Base-by-base conservation (phyloP, 1,284 basidiomycete species). In the Boletus nobilissimus region DNA sequence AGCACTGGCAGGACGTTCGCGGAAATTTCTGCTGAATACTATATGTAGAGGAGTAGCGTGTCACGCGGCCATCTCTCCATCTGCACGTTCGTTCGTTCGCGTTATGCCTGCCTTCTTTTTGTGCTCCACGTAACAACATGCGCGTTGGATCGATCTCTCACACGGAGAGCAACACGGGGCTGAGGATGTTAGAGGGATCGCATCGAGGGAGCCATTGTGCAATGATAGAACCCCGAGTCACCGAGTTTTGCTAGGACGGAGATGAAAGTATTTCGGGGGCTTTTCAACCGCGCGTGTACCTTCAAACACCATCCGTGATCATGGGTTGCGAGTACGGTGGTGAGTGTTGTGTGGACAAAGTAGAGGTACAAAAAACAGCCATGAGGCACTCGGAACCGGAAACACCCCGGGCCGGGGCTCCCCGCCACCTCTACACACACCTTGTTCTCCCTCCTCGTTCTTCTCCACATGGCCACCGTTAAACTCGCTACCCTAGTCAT, bases 401-500 rank as follows among this genome's bases (percentile, higher is more conserved):
- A 9, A 14, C 36, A 32, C 4, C 5, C 24, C 40, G 29, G 40
- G 5, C 48, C 60, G 67, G 46, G 46, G 32, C 38, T n/a, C 39
- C 22, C 48, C 39, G 62, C 32, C 32, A 4, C 4, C 19, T 26
- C 18, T 26, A 34, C 46, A 8, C 43, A 32, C 62, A 26, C 48
- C 43, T 32, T 57, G 54, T 38, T n/a, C n/a, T n/a, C 34, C 43
- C 29, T 57, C 70, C 32, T 69, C 32, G 6, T n/a, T 48, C 39
- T 54, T 36, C 60, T 62, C 18, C 76, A n/a, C 51, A 94, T 94
- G 93, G 93, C 93, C 29, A 91, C 91, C 62, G 90, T 91, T 73
- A 94, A 94, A 86, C 90, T 94, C 72, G 91, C 90, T 66, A 93
- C 91, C 39, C 88, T 95, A 63, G 87, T 90, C 51, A 92, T 95